phyloP scores from a whole-genome alignment of 176 grass and related monocot species.

The Aechmea fasciata region DNA sequence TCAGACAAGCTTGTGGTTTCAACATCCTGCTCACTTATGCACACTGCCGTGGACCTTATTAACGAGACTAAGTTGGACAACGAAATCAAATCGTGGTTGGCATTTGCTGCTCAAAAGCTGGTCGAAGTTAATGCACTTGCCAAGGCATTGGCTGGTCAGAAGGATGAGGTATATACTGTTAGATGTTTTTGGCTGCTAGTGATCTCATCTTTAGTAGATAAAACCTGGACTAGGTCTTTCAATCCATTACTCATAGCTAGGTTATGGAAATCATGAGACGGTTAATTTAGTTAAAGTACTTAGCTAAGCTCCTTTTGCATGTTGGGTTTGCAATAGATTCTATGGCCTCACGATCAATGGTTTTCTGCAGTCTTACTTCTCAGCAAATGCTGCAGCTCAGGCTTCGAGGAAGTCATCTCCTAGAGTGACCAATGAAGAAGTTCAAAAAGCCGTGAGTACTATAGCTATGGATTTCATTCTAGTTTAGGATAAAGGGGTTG shows the following conservation, averaged over 20 bases:
- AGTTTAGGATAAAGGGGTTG: not conserved
- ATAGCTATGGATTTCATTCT: not conserved
- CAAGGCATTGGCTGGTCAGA: conserved; percentile 70
- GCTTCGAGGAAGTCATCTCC: conserved; percentile 83
- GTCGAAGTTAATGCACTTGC: conserved; percentile 84
- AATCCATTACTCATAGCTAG: not conserved
- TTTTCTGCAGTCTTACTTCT: conserved; percentile 61
- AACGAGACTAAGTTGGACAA: conserved; percentile 83
- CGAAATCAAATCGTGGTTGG: conserved; percentile 91
- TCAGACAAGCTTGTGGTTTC: conserved; percentile 87
- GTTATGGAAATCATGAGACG: not conserved
- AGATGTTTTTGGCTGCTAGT: not conserved
- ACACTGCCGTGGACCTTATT: conserved; percentile 88
- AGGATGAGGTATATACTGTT: conserved; percentile 62
- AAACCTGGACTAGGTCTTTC: not conserved
- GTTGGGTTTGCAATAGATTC: not conserved
- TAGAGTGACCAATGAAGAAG: conserved; percentile 79
- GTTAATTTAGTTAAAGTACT: not conserved
- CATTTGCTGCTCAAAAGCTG: conserved; percentile 89
- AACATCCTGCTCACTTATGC: conserved; percentile 88
- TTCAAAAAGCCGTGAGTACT: conserved; percentile 76
- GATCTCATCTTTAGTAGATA: not conserved
- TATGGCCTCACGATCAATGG: not conserved
- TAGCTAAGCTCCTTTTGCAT: not conserved
- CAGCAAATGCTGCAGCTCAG: conserved; percentile 80